Evolutionary conservation across 2,329 filamentous ascomycete species (phyloP).

Genomic region (Trichophyton simii): DNA sequence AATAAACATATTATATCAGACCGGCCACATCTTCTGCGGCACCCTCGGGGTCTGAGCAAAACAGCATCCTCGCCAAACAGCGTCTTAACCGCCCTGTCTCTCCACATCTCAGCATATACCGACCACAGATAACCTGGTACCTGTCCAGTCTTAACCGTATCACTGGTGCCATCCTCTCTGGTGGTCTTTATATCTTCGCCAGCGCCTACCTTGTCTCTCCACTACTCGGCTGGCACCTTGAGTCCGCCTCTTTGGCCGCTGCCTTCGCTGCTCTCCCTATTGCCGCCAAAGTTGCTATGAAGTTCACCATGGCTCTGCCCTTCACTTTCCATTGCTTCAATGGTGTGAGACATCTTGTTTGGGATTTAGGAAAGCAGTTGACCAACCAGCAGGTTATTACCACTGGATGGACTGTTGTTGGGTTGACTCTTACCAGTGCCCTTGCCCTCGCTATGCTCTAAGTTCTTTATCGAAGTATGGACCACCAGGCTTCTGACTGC

Average conservation of each 20-base stretch:
- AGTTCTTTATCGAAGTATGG: conserved; percentile 8
- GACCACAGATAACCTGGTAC: conserved; percentile 74
- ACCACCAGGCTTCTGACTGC: neutral
- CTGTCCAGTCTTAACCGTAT: conserved; percentile 65
- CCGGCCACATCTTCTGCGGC: conserved; percentile 17
- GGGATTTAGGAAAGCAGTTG: conserved; percentile 53
- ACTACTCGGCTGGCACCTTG: conserved; percentile 57
- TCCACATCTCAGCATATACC: conserved; percentile 79
- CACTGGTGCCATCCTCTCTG: conserved; percentile 62
- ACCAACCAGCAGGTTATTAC: conserved; percentile 52
- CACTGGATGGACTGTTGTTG: conserved; percentile 53
- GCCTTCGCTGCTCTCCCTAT: conserved; percentile 51
- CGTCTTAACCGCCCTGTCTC: conserved; percentile 69
- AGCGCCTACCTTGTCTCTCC: conserved; percentile 70
- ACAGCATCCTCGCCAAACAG: conserved; percentile 61
- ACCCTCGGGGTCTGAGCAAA: conserved; percentile 22
- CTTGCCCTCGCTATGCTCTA: conserved; percentile 36
- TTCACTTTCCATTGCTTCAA: conserved; percentile 59
- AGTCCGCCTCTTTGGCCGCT: conserved; percentile 50
- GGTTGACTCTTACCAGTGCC: conserved; percentile 40
- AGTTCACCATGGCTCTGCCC: conserved; percentile 47
- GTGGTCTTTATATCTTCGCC: conserved; percentile 66
- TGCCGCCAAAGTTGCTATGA: conserved; percentile 46
- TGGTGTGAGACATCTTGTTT: conserved; percentile 58
- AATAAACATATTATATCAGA: conserved; percentile 8